phyloP scores from a whole-genome alignment of 2,329 filamentous ascomycete genomes.

The Ceratocystis destructans region DNA sequence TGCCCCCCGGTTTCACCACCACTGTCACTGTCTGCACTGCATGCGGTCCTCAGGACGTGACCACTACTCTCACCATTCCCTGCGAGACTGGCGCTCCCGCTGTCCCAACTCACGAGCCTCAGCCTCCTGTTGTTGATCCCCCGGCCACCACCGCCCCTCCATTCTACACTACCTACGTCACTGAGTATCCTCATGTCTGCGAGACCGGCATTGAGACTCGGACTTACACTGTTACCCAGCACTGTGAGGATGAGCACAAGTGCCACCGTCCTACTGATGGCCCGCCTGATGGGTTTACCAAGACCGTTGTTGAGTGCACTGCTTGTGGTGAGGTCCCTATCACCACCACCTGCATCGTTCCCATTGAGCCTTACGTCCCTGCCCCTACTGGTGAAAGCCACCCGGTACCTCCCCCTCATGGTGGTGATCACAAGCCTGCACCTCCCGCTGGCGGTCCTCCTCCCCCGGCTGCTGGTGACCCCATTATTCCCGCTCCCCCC shows the following conservation, averaged over 20 bases:
- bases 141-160: neutral
- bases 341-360: slow-evolving; percentile 10
- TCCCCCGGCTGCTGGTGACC: neutral
- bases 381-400: neutral
- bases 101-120: neutral
- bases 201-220: slow-evolving; percentile 17
- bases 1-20: slow-evolving; percentile 19
- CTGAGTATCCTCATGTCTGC: slow-evolving; percentile 15
- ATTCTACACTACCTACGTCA: slow-evolving; percentile 15
- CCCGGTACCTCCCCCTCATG: neutral
- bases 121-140: neutral
- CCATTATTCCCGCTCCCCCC: neutral
- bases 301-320: slow-evolving; percentile 15
- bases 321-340: slow-evolving; percentile 8
- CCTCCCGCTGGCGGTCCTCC: neutral
- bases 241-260: slow-evolving; percentile 7
- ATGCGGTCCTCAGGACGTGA: neutral
- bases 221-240: slow-evolving; percentile 20
- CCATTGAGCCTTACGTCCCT: neutral
- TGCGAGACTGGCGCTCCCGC: slow-evolving; percentile 6
- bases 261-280: slow-evolving; percentile 14
- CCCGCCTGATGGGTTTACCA: slow-evolving; percentile 18
- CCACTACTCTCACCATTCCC: slow-evolving; percentile 14
- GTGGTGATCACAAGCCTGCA: neutral
- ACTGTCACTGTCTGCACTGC: slow-evolving; percentile 11